These are phyloP conservation scores for Daldinia bambusicola DNA, from an alignment of 495 filamentous ascomycete genomes.

Conservation along the genomic window DNA sequence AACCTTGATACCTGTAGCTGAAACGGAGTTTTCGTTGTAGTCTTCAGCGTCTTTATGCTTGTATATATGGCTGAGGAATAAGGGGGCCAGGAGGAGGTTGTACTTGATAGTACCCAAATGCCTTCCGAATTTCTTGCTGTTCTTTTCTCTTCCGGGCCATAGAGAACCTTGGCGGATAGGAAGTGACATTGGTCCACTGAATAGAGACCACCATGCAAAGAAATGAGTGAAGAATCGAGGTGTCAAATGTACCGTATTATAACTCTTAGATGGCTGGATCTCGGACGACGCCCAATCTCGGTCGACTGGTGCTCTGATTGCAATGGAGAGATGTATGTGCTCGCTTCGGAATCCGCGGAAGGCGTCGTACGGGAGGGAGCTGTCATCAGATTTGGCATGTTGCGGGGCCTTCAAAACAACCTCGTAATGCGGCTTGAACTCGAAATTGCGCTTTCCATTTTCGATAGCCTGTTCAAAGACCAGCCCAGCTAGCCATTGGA, in stretches of 20 bases:
- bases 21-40: constrained; percentile 79
- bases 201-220: constrained; percentile 97
- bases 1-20: constrained; percentile 93
- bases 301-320: constrained; percentile 82
- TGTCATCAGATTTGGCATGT: constrained; percentile 65
- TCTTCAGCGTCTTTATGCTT: constrained; percentile 97
- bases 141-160: constrained; percentile 92
- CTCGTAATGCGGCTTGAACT: constrained; percentile 92
- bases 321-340: constrained; percentile 92
- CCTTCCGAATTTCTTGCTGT: constrained; percentile 97
- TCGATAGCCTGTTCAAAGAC: constrained; percentile 86
- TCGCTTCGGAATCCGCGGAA: constrained; percentile 94
- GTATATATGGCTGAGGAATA: constrained; percentile 96
- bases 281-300: constrained; percentile 82
- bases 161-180: constrained; percentile 91
- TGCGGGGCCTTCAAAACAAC: constrained; percentile 84
- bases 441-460: constrained; percentile 74
- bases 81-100: constrained; percentile 87
- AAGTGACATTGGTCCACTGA: constrained; percentile 93
- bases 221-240: constrained; percentile 98
- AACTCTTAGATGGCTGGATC: constrained; percentile 79
- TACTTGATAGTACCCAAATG: constrained; percentile 98
- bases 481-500: constrained; percentile 88
- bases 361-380: constrained; percentile 79
- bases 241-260: constrained; percentile 92